phyloP scores from a whole-genome alignment of 2,329 filamentous ascomycete species.

The Zopfia rhizophila region DNA sequence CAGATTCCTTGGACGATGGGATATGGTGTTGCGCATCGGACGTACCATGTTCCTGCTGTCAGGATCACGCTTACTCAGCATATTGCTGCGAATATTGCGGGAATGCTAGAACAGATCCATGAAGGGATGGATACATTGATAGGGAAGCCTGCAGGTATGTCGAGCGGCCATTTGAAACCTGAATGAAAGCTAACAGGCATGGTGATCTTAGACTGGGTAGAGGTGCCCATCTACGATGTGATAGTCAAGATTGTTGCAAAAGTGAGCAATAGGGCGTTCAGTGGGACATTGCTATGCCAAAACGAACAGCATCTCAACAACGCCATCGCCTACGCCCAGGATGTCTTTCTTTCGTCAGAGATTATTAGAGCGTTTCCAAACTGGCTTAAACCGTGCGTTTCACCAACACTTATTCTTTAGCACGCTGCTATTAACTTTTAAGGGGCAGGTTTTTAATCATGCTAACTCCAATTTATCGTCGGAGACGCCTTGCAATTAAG shows the following conservation, averaged over 20 bases:
- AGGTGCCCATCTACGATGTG: constrained; percentile 7
- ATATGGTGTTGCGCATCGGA: constrained; percentile 9
- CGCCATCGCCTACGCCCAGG: constrained; percentile 13
- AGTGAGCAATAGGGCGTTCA: constrained; percentile 8
- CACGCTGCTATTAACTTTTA: neutral
- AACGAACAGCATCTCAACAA: constrained; percentile 10
- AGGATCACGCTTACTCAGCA: constrained; percentile 3
- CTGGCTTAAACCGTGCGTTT: constrained; percentile 7
- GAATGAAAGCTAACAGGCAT: no score
- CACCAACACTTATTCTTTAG: neutral
- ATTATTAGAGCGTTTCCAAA: constrained; percentile 7
- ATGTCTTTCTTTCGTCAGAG: constrained; percentile 10
- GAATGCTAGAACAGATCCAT: constrained; percentile 1
- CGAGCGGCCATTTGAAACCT: neutral
- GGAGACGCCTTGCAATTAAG: constrained; percentile 3
- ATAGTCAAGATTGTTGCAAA: constrained; percentile 9
- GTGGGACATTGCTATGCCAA: constrained; percentile 3
- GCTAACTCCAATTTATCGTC: neutral
- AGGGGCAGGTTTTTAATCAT: constrained; percentile 4
- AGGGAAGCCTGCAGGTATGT: neutral
- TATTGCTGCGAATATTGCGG: neutral
- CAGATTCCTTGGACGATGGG: constrained; percentile 15
- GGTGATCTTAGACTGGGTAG: neutral
- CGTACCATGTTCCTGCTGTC: constrained; percentile 8
- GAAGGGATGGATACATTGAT: neutral